Conservation (phyloP, 2,329 filamentous ascomycete species). For the Dothiorella sarmentorum region DNA sequence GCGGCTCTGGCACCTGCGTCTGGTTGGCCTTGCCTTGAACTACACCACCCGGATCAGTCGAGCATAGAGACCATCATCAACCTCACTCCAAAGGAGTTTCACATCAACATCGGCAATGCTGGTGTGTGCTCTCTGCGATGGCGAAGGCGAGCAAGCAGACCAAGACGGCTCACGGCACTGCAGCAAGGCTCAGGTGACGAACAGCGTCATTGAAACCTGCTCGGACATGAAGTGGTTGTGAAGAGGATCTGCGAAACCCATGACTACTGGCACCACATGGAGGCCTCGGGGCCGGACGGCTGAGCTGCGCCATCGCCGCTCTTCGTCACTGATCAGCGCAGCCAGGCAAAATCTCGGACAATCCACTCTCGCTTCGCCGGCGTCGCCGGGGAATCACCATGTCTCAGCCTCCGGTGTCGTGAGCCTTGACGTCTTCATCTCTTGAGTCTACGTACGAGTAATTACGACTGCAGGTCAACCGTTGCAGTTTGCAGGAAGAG, state of each 20-base stretch:
- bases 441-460: too few relatives aligned
- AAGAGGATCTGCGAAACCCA: slow-evolving; percentile 2
- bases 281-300: not conserved
- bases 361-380: not conserved
- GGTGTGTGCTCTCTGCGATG: not conserved
- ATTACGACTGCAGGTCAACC: too few relatives aligned
- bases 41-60: not conserved
- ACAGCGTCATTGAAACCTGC: not conserved
- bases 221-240: not conserved
- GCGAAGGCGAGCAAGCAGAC: not conserved
- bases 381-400: not conserved
- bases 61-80: slow-evolving; percentile 2
- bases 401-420: slow-evolving; percentile 2
- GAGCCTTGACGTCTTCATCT: not conserved
- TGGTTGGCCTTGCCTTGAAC: not conserved
- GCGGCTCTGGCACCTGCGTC: slow-evolving; percentile 3
- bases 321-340: slow-evolving; percentile 8
- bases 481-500: too few relatives aligned
- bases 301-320: slow-evolving; percentile 5
- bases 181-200: not conserved
- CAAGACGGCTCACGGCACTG: not conserved
- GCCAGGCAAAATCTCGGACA: slow-evolving; percentile 9
- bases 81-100: slow-evolving; percentile 12
- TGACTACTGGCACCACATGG: not conserved
- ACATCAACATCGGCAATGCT: not conserved